A percentile compares a stretch with the other conserved stretches of the same genome.
Conservation (phyloP, 2,329 filamentous ascomycete genomes). For the Aureobasidium vineae region DNA sequence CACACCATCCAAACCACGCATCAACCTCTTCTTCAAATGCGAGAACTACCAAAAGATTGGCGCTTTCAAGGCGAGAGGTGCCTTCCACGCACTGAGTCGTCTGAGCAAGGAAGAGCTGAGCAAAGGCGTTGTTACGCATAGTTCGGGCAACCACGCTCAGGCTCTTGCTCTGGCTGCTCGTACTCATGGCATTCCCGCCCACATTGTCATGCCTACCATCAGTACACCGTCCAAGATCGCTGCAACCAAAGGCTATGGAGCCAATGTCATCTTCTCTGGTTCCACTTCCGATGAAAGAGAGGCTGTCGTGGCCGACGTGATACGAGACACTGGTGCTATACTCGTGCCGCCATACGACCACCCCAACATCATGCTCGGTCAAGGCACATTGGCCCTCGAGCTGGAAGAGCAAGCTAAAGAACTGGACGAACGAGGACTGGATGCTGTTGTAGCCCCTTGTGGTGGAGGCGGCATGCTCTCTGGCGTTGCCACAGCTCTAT, state of each 20-base stretch:
- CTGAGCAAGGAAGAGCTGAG: conserved; percentile 63
- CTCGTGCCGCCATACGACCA: conserved; percentile 91
- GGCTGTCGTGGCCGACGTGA: conserved; percentile 67
- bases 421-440: conserved; percentile 41
- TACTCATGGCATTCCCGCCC: conserved; percentile 69
- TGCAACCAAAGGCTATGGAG: conserved; percentile 74
- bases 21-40: conserved; percentile 89
- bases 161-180: conserved; percentile 82
- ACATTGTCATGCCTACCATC: conserved; percentile 92
- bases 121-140: conserved; percentile 84
- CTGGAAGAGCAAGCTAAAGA: conserved; percentile 68
- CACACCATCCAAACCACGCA: conserved; percentile 57
- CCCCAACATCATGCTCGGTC: conserved; percentile 84
- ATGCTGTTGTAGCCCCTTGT: conserved; percentile 70
- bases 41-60: conserved; percentile 90
- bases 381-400: conserved; percentile 87
- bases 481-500: conserved; percentile 74
- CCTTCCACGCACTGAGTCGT: conserved; percentile 78
- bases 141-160: conserved; percentile 89
- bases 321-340: conserved; percentile 68
- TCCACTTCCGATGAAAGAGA: conserved; percentile 78
- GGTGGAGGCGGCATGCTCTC: conserved; percentile 87
- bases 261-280: conserved; percentile 76
- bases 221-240: conserved; percentile 82
- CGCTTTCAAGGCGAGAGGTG: conserved; percentile 88